Percentiles rank a stretch among this genome's conserved stretches.
These are phyloP conservation scores for Periglandula ipomoeae DNA, from an alignment of 2,329 filamentous ascomycete genomes.

Conservation along the genomic window DNA sequence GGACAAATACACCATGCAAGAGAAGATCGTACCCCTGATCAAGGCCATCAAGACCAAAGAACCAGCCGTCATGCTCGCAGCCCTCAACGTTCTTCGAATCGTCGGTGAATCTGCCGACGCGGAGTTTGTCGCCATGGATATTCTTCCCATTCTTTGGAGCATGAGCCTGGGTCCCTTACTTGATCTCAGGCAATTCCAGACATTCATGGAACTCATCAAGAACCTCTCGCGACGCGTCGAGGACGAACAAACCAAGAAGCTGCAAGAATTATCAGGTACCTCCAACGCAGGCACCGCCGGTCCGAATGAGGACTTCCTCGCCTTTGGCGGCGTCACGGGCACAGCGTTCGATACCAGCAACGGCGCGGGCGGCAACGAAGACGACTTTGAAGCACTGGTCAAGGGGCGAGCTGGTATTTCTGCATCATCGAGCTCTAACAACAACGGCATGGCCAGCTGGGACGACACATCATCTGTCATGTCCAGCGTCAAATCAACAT, in stretches of 20 bases:
- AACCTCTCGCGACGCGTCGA: constrained; percentile 71
- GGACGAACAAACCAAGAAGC: constrained; percentile 76
- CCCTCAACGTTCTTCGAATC: constrained; percentile 73
- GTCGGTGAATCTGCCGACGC: constrained; percentile 75
- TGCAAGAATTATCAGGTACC: constrained; percentile 69
- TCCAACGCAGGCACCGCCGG: constrained; percentile 39
- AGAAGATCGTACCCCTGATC: constrained; percentile 86
- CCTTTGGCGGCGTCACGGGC: constrained; percentile 59
- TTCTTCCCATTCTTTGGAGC: constrained; percentile 80
- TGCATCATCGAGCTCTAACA: constrained; percentile 29
- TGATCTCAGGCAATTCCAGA: constrained; percentile 77
- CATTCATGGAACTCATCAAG: constrained; percentile 86
- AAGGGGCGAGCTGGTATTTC: constrained; percentile 47
- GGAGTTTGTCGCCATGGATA: constrained; percentile 86
- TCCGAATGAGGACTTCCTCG: constrained; percentile 58
- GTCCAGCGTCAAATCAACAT: constrained; percentile 23
- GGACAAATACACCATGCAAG: constrained; percentile 97
- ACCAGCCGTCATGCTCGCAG: constrained; percentile 93
- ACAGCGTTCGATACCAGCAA: constrained; percentile 38
- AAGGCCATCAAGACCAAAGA: constrained; percentile 96
- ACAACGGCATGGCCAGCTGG: constrained; percentile 40
- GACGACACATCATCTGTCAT: constrained; percentile 30
- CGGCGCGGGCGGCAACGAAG: constrained; percentile 45
- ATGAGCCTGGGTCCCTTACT: constrained; percentile 88
- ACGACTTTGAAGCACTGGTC: constrained; percentile 84